Evolutionary conservation across 768 basidiomycete species (phyloP).

Genomic region (Infundibulicybe gibba): DNA sequence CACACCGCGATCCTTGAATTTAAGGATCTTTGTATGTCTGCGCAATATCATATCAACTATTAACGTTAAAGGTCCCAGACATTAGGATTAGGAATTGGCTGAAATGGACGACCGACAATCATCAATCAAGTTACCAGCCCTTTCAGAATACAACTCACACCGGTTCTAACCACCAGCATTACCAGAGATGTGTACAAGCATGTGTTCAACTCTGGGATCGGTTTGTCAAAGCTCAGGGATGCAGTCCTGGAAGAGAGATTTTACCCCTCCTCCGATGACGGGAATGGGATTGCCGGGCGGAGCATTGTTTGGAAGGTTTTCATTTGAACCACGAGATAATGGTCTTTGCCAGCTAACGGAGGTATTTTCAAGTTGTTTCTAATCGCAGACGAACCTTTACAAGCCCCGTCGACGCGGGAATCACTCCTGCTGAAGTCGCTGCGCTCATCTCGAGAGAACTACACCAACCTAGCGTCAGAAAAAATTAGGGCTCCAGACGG

Average conservation of each 20-base stretch:
- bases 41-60: no score
- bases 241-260: slow-evolving; percentile 59
- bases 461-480: slow-evolving; percentile 54
- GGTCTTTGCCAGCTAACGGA: slow-evolving; percentile 10
- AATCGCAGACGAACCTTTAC: slow-evolving; percentile 61
- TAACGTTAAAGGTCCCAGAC: no score
- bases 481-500: slow-evolving; percentile 86
- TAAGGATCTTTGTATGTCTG: no score
- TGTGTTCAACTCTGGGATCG: slow-evolving; percentile 48
- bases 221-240: slow-evolving; percentile 66
- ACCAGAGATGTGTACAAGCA: slow-evolving; percentile 38
- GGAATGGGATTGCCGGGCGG: slow-evolving; percentile 59
- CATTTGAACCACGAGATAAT: slow-evolving; percentile 5
- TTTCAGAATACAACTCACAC: slow-evolving; percentile 8
- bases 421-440: slow-evolving; percentile 38
- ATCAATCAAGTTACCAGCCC: no score
- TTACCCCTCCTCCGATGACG: slow-evolving; percentile 35
- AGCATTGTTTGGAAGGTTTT: slow-evolving; percentile 85
- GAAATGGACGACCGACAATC: no score
- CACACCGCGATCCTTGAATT: no score
- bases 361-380: slow-evolving; percentile 57
- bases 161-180: slow-evolving; percentile 5
- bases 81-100: no score
- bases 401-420: slow-evolving; percentile 37
- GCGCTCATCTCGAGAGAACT: slow-evolving; percentile 49